phyloP scores from a whole-genome alignment of 1,139 yeast species.

The Taiozyma sp. region DNA sequence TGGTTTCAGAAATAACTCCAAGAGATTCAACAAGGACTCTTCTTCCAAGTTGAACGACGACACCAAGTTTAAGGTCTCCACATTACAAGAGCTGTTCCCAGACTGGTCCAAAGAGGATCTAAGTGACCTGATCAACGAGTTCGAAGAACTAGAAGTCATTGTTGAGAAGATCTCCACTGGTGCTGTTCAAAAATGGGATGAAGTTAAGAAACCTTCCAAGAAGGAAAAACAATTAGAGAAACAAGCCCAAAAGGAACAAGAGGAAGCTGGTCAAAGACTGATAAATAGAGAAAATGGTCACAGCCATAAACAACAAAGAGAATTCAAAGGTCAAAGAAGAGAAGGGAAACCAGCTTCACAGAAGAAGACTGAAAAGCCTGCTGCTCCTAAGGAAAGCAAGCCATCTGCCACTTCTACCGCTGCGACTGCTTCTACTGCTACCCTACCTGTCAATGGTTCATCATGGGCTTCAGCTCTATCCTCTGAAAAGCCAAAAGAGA shows the following conservation, averaged over 20 bases:
- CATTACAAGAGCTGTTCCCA: conserved; percentile 82
- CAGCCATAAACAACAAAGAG: conserved; percentile 9
- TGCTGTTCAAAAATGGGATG: conserved; percentile 55
- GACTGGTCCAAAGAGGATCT: conserved; percentile 93
- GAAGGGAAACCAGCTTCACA: conserved; percentile 4
- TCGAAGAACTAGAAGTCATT: conserved; percentile 71
- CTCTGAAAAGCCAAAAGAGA: conserved; percentile 23
- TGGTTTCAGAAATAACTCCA: conserved; percentile 37
- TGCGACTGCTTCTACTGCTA: conserved; percentile 22
- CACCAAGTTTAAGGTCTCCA: conserved; percentile 43
- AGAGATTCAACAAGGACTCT: conserved; percentile 32
- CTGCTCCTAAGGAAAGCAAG: conserved; percentile 9
- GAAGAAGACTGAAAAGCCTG: neutral
- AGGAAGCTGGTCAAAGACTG: conserved; percentile 23
- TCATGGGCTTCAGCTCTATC: conserved; percentile 30
- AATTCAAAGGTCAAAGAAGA: conserved; percentile 4
- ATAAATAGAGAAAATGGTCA: conserved; percentile 17
- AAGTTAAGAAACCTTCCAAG: conserved; percentile 49
- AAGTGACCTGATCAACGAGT: conserved; percentile 66
- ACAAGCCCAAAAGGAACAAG: conserved; percentile 26
- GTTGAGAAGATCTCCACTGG: conserved; percentile 88
- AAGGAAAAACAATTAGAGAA: conserved; percentile 35
- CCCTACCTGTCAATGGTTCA: conserved; percentile 22
- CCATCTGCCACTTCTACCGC: conserved; percentile 20
- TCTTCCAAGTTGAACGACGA: conserved; percentile 32